Evolutionary conservation across 176 grass and related monocot genomes (phyloP).

Genomic region (Lolium multiflorum): DNA sequence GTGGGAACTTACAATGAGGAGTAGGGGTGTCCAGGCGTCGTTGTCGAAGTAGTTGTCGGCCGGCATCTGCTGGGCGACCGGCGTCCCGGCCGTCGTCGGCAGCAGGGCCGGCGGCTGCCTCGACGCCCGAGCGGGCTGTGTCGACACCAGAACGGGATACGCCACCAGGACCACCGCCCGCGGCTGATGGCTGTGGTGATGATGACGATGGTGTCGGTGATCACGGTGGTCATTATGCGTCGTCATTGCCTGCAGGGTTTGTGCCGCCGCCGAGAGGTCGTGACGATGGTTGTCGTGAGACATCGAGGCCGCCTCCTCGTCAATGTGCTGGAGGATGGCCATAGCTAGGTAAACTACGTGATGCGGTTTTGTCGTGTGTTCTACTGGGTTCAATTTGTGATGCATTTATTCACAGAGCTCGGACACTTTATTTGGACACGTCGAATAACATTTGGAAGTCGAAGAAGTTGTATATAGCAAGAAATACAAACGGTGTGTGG

Average conservation of each 20-base stretch:
- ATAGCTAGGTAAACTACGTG: too few relatives aligned
- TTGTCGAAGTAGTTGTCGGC: too few relatives aligned
- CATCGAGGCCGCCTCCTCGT: neutral
- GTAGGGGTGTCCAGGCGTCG: too few relatives aligned
- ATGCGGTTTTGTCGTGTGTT: too few relatives aligned
- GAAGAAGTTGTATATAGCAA: too few relatives aligned
- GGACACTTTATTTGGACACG: too few relatives aligned
- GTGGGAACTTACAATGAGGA: neutral
- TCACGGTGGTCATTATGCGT: neutral
- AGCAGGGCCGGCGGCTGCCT: neutral
- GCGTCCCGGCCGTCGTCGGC: neutral
- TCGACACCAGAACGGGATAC: neutral
- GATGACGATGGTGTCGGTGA: neutral
- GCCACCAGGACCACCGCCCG: neutral
- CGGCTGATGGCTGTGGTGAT: neutral
- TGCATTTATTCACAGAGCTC: too few relatives aligned
- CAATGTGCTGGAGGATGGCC: too few relatives aligned
- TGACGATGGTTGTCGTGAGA: neutral
- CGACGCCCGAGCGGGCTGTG: neutral
- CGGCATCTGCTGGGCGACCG: neutral
- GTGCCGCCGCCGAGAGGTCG: neutral
- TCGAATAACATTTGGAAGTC: too few relatives aligned
- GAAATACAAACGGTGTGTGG: too few relatives aligned
- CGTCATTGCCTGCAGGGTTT: neutral
- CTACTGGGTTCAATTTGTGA: too few relatives aligned